phyloP scores from a whole-genome alignment of 2,329 filamentous ascomycete species.

The Diaporthe eres region DNA sequence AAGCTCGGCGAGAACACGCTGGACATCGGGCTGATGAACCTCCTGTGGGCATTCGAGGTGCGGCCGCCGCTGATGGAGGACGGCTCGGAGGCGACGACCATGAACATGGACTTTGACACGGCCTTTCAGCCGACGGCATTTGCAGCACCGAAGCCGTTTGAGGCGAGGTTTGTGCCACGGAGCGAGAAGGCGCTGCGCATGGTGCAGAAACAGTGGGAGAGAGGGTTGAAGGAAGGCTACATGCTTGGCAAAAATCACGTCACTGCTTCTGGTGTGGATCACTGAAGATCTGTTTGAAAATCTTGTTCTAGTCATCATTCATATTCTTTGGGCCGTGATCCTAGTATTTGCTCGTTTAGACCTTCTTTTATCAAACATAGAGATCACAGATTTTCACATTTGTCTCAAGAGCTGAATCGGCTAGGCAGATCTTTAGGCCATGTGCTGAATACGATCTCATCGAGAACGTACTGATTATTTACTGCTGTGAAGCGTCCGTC shows the following conservation, averaged over 20 bases:
- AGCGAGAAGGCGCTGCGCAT: conserved; percentile 15
- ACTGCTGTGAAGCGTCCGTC: too few species aligned
- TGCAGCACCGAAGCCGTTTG: conserved; percentile 25
- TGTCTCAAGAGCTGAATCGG: background rate
- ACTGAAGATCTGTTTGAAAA: background rate
- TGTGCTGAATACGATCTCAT: background rate
- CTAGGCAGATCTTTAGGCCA: background rate
- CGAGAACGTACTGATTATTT: background rate
- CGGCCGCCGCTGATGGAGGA: conserved; percentile 3
- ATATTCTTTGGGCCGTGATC: rapidly evolving
- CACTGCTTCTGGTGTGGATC: conserved; percentile 5
- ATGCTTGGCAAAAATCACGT: conserved; percentile 29
- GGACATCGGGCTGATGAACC: conserved; percentile 29
- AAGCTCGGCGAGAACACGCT: conserved; percentile 63
- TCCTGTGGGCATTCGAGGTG: conserved; percentile 27
- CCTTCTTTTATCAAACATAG: background rate
- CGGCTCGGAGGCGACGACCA: background rate
- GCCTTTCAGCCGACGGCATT: conserved; percentile 28
- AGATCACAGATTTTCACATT: background rate
- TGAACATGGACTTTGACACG: conserved; percentile 21
- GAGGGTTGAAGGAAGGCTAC: conserved; percentile 28
- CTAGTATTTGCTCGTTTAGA: background rate
- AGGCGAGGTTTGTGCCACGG: conserved; percentile 24
- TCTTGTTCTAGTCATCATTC: background rate
- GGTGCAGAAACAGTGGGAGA: conserved; percentile 28